A percentile compares a stretch with the other conserved stretches of the same genome.
These are phyloP conservation scores for Reticulomyxa filosa DNA, from an alignment of 78 protist genomes.

Conservation along the genomic window DNA sequence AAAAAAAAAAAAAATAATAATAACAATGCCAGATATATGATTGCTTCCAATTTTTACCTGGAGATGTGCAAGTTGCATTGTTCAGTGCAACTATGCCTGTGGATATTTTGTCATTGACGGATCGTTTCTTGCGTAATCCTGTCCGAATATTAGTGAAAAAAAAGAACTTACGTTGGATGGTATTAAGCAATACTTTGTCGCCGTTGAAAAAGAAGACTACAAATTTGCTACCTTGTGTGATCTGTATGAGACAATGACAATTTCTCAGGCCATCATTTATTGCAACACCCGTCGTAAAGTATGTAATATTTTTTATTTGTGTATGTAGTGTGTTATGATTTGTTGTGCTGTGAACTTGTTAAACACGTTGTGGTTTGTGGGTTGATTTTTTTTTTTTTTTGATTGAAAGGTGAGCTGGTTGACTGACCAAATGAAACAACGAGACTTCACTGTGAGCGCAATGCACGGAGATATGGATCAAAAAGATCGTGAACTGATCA, in stretches of 20 bases:
- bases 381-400: no score
- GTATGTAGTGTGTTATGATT: no score
- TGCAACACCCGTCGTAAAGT: constrained; percentile 84
- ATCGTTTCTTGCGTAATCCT: constrained; percentile 89
- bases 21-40: constrained; percentile 90
- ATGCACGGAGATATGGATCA: constrained; percentile 94
- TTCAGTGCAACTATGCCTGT: constrained; percentile 95
- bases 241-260: constrained; percentile 86
- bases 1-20: no score
- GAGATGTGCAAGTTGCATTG: constrained; percentile 73
- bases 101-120: constrained; percentile 80
- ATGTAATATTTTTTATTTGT: no score
- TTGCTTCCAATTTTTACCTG: constrained; percentile 75
- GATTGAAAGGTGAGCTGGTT: no score
- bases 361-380: no score
- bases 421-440: constrained; percentile 49
- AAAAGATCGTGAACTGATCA: constrained; percentile 81
- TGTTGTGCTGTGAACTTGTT: no score
- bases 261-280: constrained; percentile 88
- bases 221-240: constrained; percentile 94
- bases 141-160: constrained; percentile 49
- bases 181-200: constrained; percentile 91
- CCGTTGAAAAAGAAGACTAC: constrained; percentile 74
- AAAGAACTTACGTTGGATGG: constrained; percentile 96
- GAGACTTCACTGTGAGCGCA: constrained; percentile 68